These are phyloP conservation scores for Aspergillus conjunctus DNA, from an alignment of 495 filamentous ascomycete species.

Conservation along the genomic window DNA sequence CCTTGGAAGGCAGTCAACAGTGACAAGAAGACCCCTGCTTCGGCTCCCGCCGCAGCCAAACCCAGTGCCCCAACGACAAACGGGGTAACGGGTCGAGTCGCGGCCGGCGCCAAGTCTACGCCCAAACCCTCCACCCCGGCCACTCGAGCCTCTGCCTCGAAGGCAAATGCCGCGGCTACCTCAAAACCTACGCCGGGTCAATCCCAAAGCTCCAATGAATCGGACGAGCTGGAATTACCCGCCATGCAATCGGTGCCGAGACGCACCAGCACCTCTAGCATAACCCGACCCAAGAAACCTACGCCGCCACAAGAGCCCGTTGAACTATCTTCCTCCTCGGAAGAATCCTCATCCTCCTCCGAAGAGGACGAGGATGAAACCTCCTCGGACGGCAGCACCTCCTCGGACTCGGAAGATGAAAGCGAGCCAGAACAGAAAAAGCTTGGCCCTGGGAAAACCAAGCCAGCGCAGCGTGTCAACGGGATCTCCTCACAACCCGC, in stretches of 20 bases:
- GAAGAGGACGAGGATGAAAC: conserved; percentile 5
- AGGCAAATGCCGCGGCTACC: not conserved
- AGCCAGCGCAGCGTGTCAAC: not conserved
- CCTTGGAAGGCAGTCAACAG: conserved; percentile 15
- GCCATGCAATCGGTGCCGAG: conserved; percentile 11
- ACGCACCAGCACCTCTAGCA: not conserved
- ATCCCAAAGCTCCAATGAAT: conserved; percentile 9
- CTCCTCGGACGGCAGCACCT: not conserved
- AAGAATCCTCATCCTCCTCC: conserved; percentile 1
- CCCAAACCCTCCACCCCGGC: not conserved
- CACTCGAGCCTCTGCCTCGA: not conserved
- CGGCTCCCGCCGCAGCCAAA: not conserved
- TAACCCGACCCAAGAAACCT: conserved; percentile 1
- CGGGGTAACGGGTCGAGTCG: not conserved
- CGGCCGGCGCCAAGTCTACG: conserved; percentile 2
- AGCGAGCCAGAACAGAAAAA: not conserved
- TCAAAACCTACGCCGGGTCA: conserved; percentile 10
- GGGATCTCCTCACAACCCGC: not conserved
- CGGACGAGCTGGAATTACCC: conserved; percentile 16
- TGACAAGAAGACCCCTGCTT: not conserved
- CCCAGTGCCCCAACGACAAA: not conserved
- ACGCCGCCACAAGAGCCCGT: conserved; percentile 1
- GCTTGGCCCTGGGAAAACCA: not conserved
- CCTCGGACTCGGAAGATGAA: not conserved
- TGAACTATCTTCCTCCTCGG: conserved; percentile 3